Evolutionary conservation across 2,329 filamentous ascomycete species (phyloP), one percentile per base, ranked within the genome.

Genomic region (Paracamarosporium sp.): DNA sequence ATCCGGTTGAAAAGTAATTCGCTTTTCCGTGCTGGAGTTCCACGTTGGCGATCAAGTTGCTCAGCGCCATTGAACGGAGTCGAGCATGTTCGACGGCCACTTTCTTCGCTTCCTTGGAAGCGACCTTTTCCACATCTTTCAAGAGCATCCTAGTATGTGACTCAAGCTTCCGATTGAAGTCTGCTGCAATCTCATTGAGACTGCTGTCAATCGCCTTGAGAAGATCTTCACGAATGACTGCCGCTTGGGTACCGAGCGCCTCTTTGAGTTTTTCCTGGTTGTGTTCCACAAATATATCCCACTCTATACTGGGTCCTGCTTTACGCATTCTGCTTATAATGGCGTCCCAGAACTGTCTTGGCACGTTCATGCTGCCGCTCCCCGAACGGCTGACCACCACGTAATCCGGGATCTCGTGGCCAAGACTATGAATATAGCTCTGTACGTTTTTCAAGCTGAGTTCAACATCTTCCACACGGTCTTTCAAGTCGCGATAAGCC

Each of bases 1-100:
- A 78, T 4, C 86, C 86, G 1, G 77, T 68, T 3, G 85, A 83
- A 66, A 97, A 90, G 78, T 88, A 93, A 79, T 97, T 97, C 76
- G 93, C 79, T 41, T 74, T 70, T 40, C 69, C 67, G 17, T 79
- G 60, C 12, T 67, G 64, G 28, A 72, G 55, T 38, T 76, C 69
- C 36, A 67, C 65, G 53, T 74, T 76, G 33, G 67, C 64, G 40
- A 72, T 53, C 5, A 76, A 60, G 52, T 70, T 74, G 55, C 66
- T 66, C 33, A 70, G 59, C n/a, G 65, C 76, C 51, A 70, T 69
- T 48, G 67, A 68, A 22, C 72, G 62, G 9, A 75, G 60, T 12
- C 67, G 71, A 31, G 73, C 64, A 31, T 69, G 62, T 24, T 76
- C 68, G 22, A 72, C 65, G 52, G 69, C 63, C 30, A 76, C 71